Evolutionary conservation across 305 asterid species (phyloP).

Genomic region (Fraxinus velutina): DNA sequence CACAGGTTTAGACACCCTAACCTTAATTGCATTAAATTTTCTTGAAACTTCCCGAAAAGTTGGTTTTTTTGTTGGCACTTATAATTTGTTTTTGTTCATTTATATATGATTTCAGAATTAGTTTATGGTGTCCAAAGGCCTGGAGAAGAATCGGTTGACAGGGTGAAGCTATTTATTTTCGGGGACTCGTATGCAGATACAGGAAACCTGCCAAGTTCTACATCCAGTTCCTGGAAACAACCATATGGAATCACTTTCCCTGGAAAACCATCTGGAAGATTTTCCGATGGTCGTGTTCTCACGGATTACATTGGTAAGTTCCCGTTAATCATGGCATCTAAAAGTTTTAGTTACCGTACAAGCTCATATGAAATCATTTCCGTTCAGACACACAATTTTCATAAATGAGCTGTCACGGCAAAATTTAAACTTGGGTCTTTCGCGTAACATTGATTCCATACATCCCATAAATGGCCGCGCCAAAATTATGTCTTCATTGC

Average conservation of each 20-base stretch:
- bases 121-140: conserved; percentile 4
- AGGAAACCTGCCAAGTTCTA: conserved; percentile 40
- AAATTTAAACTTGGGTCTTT: neutral
- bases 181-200: conserved; percentile 76
- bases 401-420: neutral
- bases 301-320: conserved; percentile 52
- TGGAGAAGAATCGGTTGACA: neutral
- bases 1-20: conserved; percentile 23
- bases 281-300: conserved; percentile 61
- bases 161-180: conserved; percentile 46
- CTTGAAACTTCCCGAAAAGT: neutral
- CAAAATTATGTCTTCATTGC: neutral
- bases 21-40: neutral
- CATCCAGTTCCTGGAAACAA: conserved; percentile 42
- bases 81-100: neutral
- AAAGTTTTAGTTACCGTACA: neutral
- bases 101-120: conserved; percentile 7
- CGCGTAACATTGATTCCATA: neutral
- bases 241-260: conserved; percentile 68
- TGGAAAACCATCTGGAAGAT: conserved; percentile 64
- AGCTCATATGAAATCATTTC: neutral
- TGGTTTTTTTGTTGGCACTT: neutral
- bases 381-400: no score
- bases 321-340: neutral
- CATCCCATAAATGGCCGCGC: neutral